Percentiles rank a stretch among this genome's conserved stretches.
These are phyloP conservation scores for Salix suchowensis DNA, from an alignment of 345 rosid species.

Conservation along the genomic window DNA sequence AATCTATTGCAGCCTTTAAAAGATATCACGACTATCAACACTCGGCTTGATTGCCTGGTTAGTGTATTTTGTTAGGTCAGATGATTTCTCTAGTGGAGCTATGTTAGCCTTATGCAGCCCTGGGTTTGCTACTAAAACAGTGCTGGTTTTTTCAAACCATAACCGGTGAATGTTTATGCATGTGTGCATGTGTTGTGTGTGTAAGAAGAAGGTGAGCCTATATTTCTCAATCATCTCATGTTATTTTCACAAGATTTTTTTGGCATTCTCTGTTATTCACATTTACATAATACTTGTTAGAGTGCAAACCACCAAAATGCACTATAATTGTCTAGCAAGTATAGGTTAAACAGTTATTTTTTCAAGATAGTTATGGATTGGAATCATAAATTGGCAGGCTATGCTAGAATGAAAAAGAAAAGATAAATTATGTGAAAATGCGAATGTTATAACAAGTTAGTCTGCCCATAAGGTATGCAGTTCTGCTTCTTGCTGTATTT, in stretches of 20 bases:
- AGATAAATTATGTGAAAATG: not conserved
- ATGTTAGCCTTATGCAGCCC: not conserved
- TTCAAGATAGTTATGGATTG: not conserved
- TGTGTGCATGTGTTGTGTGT: too few relatives aligned
- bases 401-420: not conserved
- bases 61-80: constrained; percentile 27
- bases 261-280: not conserved
- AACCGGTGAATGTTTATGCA: too few relatives aligned
- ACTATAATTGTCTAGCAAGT: not conserved
- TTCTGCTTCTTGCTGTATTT: not conserved
- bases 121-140: too few relatives aligned
- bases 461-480: not conserved
- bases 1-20: constrained; percentile 94
- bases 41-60: constrained; percentile 95
- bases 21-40: constrained; percentile 85
- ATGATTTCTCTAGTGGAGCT: constrained; percentile 16
- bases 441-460: not conserved
- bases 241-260: not conserved
- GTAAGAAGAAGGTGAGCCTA: not conserved
- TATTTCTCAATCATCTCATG: not conserved
- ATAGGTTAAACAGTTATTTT: not conserved
- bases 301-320: not conserved
- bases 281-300: not conserved
- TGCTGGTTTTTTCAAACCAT: too few relatives aligned
- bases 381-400: not conserved